Evolutionary conservation across 129 eudicot genomes (phyloP).

Genomic region (Apium graveolens): DNA sequence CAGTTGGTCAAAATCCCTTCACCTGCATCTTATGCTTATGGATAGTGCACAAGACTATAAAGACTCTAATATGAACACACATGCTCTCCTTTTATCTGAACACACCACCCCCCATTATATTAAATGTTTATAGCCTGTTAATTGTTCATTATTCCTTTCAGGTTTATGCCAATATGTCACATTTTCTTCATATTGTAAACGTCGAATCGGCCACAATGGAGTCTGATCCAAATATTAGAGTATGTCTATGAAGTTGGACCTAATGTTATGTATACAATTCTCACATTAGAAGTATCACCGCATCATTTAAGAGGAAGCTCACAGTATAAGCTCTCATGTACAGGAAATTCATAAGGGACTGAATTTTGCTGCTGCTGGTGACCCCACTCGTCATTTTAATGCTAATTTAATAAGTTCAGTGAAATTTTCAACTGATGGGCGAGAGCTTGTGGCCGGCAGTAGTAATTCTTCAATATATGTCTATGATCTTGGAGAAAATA

Average conservation of each 20-base stretch:
- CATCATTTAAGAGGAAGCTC: neutral
- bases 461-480: slow-evolving; percentile 20
- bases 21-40: too few relatives aligned
- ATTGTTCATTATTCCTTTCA: slow-evolving; percentile 11
- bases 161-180: neutral
- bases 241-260: neutral
- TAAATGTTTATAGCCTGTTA: too few relatives aligned
- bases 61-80: too few relatives aligned
- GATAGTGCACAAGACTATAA: too few relatives aligned
- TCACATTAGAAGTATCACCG: neutral
- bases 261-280: neutral
- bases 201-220: neutral
- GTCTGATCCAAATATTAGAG: neutral
- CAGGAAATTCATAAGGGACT: neutral
- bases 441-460: slow-evolving; percentile 84
- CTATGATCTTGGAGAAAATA: too few relatives aligned
- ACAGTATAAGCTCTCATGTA: slow-evolving; percentile 7
- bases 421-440: neutral
- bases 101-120: too few relatives aligned
- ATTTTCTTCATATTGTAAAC: neutral
- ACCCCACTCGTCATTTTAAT: neutral
- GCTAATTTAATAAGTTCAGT: neutral
- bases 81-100: too few relatives aligned
- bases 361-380: neutral
- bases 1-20: too few relatives aligned